These are phyloP conservation scores for Inga oerstediana DNA, from an alignment of 306 rosid species.

Conservation along the genomic window DNA sequence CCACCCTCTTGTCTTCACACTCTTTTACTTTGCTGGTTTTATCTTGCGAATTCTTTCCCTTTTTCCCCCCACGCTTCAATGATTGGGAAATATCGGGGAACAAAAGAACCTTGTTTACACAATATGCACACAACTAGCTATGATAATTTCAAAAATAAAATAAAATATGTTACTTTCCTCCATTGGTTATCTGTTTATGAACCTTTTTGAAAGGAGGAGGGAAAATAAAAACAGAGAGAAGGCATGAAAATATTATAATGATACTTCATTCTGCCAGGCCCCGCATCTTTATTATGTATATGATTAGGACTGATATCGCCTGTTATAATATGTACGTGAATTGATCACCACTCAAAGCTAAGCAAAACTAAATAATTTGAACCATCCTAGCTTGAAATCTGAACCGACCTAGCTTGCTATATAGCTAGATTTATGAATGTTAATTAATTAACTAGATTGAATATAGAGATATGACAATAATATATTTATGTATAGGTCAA, in stretches of 20 bases:
- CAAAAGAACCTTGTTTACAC: neutral
- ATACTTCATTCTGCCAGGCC: neutral
- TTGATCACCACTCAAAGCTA: neutral
- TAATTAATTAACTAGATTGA: too few species aligned
- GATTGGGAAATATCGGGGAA: slow-evolving; percentile 42
- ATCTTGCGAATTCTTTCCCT: neutral
- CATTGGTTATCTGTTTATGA: neutral
- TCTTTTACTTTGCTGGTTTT: slow-evolving; percentile 3
- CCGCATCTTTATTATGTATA: neutral
- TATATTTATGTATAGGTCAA: neutral
- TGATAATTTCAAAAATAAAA: neutral
- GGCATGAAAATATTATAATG: neutral
- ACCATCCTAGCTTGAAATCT: neutral
- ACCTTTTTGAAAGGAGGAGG: neutral
- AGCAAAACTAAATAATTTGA: neutral
- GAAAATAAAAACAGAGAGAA: neutral
- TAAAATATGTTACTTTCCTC: neutral
- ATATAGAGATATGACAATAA: too few species aligned
- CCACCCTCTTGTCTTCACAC: neutral
- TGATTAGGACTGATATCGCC: slow-evolving; percentile 3
- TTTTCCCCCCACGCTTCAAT: slow-evolving; percentile 32
- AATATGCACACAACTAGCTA: neutral
- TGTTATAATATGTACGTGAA: neutral
- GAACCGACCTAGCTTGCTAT: neutral
- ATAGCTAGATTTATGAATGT: too few species aligned